Evolutionary conservation across 202 grass and related monocot species (phyloP).

Genomic region (Elaeis oleifera): DNA sequence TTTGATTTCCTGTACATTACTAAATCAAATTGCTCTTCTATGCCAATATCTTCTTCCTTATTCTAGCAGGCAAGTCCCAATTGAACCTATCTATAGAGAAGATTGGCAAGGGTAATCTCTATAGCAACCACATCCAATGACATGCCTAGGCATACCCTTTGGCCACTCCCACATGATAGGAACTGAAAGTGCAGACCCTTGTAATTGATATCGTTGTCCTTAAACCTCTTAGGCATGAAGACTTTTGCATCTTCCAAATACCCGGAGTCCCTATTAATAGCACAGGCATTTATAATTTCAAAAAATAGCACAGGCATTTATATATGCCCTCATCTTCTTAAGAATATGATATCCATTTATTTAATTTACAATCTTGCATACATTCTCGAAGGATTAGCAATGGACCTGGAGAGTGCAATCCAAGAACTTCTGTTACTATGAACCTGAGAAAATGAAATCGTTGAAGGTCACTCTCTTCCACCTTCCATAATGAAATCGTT

Average conservation of each 20-base stretch:
- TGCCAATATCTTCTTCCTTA: conserved; percentile 24
- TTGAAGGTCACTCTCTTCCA: too few species aligned
- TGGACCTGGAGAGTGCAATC: conserved; percentile 25
- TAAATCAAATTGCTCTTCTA: conserved; percentile 31
- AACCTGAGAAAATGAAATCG: too few species aligned
- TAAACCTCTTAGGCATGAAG: conserved; percentile 33
- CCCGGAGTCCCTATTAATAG: conserved; percentile 24
- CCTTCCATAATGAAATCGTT: too few species aligned
- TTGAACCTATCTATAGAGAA: conserved; percentile 38
- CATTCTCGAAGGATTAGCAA: conserved; percentile 29
- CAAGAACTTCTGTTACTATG: conserved; percentile 6
- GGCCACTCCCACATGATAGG: conserved; percentile 31
- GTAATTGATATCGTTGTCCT: conserved; percentile 21
- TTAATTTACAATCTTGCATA: conserved; percentile 1
- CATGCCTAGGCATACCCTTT: conserved; percentile 37
- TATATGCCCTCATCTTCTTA: conserved; percentile 17
- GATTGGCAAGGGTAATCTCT: conserved; percentile 26
- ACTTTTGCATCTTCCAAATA: conserved; percentile 15
- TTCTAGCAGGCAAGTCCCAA: conserved; percentile 35
- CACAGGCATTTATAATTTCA: conserved; percentile 28
- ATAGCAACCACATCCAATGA: conserved; percentile 32
- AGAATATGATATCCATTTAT: conserved; percentile 25
- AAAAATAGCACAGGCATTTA: too few species aligned
- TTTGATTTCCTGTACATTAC: conserved; percentile 31
- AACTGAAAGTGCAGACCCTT: conserved; percentile 37